A percentile compares a stretch with the other conserved stretches of the same genome.
Evolutionary conservation across 2,329 filamentous ascomycete genomes (phyloP).

Genomic region (Penicillium sp.): DNA sequence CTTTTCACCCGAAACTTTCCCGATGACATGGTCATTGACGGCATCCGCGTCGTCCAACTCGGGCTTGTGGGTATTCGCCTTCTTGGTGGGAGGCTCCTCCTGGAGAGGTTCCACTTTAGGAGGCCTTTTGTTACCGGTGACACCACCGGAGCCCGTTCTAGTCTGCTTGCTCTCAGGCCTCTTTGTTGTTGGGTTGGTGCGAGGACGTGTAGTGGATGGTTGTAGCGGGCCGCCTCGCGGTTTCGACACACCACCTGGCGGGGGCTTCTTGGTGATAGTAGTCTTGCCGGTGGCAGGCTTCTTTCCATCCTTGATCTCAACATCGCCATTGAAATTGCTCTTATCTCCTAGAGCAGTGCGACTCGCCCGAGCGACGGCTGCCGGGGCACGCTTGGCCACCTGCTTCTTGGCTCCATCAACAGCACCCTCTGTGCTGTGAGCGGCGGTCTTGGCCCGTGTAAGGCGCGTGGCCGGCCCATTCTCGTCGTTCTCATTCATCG

Average conservation of each 20-base stretch:
- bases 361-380: slow-evolving; percentile 55
- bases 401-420: slow-evolving; percentile 69
- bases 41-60: slow-evolving; percentile 26
- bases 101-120: slow-evolving; percentile 52
- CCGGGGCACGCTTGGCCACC: slow-evolving; percentile 69
- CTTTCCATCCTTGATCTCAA: slow-evolving; percentile 67
- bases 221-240: slow-evolving; percentile 59
- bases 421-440: slow-evolving; percentile 53
- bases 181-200: slow-evolving; percentile 64
- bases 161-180: slow-evolving; percentile 72
- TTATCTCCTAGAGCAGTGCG: slow-evolving; percentile 89
- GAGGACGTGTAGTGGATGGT: slow-evolving; percentile 66
- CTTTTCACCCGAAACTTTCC: slow-evolving; percentile 28
- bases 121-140: slow-evolving; percentile 65
- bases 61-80: slow-evolving; percentile 60
- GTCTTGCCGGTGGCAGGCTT: slow-evolving; percentile 68
- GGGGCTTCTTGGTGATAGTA: slow-evolving; percentile 75
- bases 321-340: slow-evolving; percentile 79
- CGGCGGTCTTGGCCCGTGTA: slow-evolving; percentile 90
- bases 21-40: slow-evolving; percentile 44
- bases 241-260: slow-evolving; percentile 84
- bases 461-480: slow-evolving; percentile 79
- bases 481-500: slow-evolving; percentile 94
- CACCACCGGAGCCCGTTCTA: slow-evolving; percentile 73
- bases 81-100: slow-evolving; percentile 71